A percentile compares a stretch with the other conserved stretches of the same genome.
Evolutionary conservation across 805 yeast genomes (phyloP).

Genomic region (Teunomyces tritomae): DNA sequence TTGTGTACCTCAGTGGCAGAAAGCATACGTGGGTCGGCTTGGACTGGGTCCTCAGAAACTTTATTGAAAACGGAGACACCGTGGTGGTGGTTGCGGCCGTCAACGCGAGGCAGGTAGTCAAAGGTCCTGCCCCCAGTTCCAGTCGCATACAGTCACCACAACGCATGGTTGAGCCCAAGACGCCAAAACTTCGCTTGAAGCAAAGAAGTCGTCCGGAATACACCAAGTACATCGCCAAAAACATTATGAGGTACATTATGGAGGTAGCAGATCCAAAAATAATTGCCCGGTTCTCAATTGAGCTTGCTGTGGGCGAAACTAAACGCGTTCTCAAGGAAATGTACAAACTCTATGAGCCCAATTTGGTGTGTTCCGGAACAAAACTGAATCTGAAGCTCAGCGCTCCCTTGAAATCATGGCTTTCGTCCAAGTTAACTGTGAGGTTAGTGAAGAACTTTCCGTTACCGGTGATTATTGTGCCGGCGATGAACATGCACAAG

Average conservation of each 20-base stretch:
- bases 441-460: slow-evolving; percentile 62
- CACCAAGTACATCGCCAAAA: slow-evolving; percentile 43
- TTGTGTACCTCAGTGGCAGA: slow-evolving; percentile 69
- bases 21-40: slow-evolving; percentile 80
- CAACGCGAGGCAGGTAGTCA: slow-evolving; percentile 12
- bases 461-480: slow-evolving; percentile 65
- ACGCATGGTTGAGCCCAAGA: slow-evolving; percentile 15
- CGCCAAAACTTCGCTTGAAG: slow-evolving; percentile 31
- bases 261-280: slow-evolving; percentile 44
- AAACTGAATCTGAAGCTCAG: slow-evolving; percentile 42
- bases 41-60: slow-evolving; percentile 60
- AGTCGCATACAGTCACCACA: slow-evolving; percentile 7
- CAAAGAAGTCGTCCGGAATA: slow-evolving; percentile 47
- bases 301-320: slow-evolving; percentile 58
- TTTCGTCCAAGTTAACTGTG: slow-evolving; percentile 60
- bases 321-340: slow-evolving; percentile 56
- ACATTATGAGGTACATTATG: slow-evolving; percentile 52
- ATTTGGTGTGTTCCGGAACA: slow-evolving; percentile 53
- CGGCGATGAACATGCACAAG: slow-evolving; percentile 54
- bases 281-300: slow-evolving; percentile 54
- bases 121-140: neutral
- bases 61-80: slow-evolving; percentile 64
- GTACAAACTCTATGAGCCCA: slow-evolving; percentile 60
- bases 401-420: slow-evolving; percentile 60
- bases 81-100: slow-evolving; percentile 61